A percentile compares a stretch with the other conserved stretches of the same genome.
These are phyloP conservation scores for Schwanniomyces vanrijiae DNA, from an alignment of 805 yeast species.

Conservation along the genomic window DNA sequence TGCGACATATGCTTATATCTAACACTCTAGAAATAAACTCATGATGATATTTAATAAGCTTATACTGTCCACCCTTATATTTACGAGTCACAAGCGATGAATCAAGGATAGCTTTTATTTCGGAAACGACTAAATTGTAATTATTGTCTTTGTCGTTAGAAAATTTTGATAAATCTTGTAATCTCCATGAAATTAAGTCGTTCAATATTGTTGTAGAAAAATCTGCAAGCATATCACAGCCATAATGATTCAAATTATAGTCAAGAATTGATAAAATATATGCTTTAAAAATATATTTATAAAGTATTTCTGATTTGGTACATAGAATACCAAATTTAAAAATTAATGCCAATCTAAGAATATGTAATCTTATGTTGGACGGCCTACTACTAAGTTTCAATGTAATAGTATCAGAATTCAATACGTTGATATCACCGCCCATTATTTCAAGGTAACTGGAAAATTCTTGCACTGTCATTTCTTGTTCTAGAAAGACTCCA, in stretches of 20 bases:
- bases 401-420: constrained; percentile 5
- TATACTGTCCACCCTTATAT: constrained; percentile 6
- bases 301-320: neutral
- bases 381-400: constrained; percentile 23
- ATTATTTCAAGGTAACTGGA: neutral
- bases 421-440: constrained; percentile 2
- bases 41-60: constrained; percentile 9
- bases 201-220: constrained; percentile 18
- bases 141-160: neutral
- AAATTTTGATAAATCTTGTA: neutral
- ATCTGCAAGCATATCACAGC: constrained; percentile 9
- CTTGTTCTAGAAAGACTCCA: neutral
- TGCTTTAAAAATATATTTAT: constrained; percentile 3
- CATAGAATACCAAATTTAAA: constrained; percentile 10
- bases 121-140: constrained; percentile 2
- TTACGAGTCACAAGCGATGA: constrained; percentile 4
- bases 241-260: constrained; percentile 24
- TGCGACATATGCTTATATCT: constrained; percentile 9
- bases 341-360: constrained; percentile 17
- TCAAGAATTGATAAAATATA: constrained; percentile 20
- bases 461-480: neutral
- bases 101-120: neutral
- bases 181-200: constrained; percentile 1
- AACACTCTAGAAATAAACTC: constrained; percentile 23
- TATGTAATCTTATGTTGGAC: constrained; percentile 11